These are phyloP conservation scores for Exophiala xenobiotica DNA, from an alignment of 2,329 filamentous ascomycete species.

Conservation along the genomic window DNA sequence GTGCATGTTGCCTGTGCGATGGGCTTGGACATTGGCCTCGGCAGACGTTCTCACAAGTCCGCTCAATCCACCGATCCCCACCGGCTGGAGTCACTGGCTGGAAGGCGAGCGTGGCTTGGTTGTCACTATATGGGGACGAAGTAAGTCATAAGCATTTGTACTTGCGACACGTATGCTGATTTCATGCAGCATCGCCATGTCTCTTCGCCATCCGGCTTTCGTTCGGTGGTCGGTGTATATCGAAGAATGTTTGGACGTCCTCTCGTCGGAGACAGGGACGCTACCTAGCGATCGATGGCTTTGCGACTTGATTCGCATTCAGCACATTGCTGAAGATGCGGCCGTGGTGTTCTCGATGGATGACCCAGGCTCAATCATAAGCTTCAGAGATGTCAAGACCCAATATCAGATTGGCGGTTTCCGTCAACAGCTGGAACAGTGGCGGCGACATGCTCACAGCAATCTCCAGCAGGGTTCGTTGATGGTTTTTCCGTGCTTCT, in stretches of 20 bases:
- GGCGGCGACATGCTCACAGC: constrained; percentile 53
- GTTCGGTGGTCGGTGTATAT: constrained; percentile 63
- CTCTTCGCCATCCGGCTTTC: constrained; percentile 57
- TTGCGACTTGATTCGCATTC: constrained; percentile 58
- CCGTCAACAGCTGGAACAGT: constrained; percentile 64
- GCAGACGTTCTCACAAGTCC: constrained; percentile 51
- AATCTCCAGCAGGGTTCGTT: constrained; percentile 49
- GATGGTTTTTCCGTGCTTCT: constrained; percentile 42
- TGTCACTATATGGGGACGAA: constrained; percentile 61
- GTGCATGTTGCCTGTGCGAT: constrained; percentile 77
- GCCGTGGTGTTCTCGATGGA: constrained; percentile 65
- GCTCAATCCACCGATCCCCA: constrained; percentile 38
- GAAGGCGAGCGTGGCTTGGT: constrained; percentile 59
- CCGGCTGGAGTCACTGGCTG: constrained; percentile 46
- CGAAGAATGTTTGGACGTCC: constrained; percentile 59
- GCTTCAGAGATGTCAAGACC: constrained; percentile 61
- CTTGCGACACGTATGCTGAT: neutral
- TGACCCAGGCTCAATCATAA: constrained; percentile 54
- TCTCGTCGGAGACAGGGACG: constrained; percentile 56
- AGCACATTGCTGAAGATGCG: constrained; percentile 68
- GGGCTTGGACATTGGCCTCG: constrained; percentile 79
- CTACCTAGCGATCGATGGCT: constrained; percentile 56
- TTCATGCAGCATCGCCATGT: constrained; percentile 50
- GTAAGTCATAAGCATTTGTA: constrained; percentile 34
- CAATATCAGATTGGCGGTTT: constrained; percentile 65